Evolutionary conservation across 768 basidiomycete genomes (phyloP), one percentile per base, ranked within the genome.

Genomic region (Serendipita sp.): DNA sequence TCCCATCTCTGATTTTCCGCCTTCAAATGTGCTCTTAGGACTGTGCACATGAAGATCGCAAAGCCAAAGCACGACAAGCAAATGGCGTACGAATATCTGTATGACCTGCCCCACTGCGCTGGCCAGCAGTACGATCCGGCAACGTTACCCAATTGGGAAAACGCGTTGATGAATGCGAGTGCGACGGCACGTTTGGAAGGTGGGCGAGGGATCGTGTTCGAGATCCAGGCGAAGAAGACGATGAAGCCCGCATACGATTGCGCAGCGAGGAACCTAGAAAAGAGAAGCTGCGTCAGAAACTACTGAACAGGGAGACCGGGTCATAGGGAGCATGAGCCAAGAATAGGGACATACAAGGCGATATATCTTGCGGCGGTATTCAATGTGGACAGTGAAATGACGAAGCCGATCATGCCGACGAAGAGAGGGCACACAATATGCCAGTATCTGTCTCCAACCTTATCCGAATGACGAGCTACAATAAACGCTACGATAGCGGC

Each of bases 131-230:
- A 87, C 77, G 89, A 85, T 67, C 92, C 92, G 47, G 84, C 75
- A 46, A 95, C 79, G 75, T 94, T 94, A 0, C 92, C 92, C 2
- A 89, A 78, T 70, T 89, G 85, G 7, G 86, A 86, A 70, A 90
- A 83, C 46, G 85, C 82, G 72, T 93, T 92, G 70, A 92, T 82
- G 66, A 89, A 74, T 1, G 90, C 92, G 56, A 95, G 78, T 11
- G 86, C 86, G n/a, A 92, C 86, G 2, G 92, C 88, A 3, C 92
- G 84, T 74, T 93, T 94, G n/a, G 86, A 83, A 3, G 89, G 80
- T 30, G 92, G 85, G n/a, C 83, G 82, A 32, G 89, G 83, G 74
- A 95, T 77, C 15, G 78, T 78, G 67, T 78, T 81, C 62, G 78
- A 78, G 63, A 80, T 75, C 82, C 79, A 80, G 3, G 79, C 74